Percentiles rank a stretch among this genome's conserved stretches.
These are phyloP conservation scores for Centella asiatica DNA, from an alignment of 129 eudicot genomes.

Conservation along the genomic window DNA sequence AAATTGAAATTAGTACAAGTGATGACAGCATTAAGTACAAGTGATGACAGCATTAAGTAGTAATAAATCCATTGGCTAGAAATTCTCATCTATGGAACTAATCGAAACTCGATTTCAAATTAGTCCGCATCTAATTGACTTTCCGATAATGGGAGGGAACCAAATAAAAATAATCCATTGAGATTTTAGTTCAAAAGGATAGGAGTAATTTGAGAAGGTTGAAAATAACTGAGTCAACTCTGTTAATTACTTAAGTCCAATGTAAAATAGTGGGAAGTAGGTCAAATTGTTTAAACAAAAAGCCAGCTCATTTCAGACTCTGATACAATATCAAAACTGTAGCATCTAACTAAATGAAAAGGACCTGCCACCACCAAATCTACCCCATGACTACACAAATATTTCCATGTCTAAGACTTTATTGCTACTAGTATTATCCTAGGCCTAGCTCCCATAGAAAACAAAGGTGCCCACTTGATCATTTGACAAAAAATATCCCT, in stretches of 20 bases:
- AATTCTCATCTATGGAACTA: too few relatives aligned
- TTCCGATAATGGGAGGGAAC: too few relatives aligned
- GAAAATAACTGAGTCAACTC: neutral
- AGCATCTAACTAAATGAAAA: slow-evolving; percentile 30
- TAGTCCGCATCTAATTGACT: too few relatives aligned
- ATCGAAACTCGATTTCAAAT: too few relatives aligned
- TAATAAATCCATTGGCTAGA: too few relatives aligned
- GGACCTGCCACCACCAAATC: slow-evolving; percentile 32
- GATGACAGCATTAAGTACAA: too few relatives aligned
- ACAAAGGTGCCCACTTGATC: neutral
- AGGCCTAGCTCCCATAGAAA: neutral
- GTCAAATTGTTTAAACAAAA: slow-evolving; percentile 8
- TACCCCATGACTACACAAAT: neutral
- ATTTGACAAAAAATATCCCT: neutral
- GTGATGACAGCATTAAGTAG: too few relatives aligned
- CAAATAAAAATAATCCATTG: too few relatives aligned
- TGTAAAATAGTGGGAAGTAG: neutral
- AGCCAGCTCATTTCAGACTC: slow-evolving; percentile 24
- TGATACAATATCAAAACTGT: neutral
- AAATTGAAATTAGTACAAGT: too few relatives aligned
- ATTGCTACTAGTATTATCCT: slow-evolving; percentile 12
- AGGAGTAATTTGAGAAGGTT: too few relatives aligned
- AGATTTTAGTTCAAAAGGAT: too few relatives aligned
- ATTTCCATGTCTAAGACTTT: slow-evolving; percentile 21
- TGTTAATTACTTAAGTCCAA: neutral